Percentiles rank a stretch among this genome's conserved stretches.
phyloP scores from a whole-genome alignment of 805 yeast genomes.

The Saccharomycopsis schoenii region DNA sequence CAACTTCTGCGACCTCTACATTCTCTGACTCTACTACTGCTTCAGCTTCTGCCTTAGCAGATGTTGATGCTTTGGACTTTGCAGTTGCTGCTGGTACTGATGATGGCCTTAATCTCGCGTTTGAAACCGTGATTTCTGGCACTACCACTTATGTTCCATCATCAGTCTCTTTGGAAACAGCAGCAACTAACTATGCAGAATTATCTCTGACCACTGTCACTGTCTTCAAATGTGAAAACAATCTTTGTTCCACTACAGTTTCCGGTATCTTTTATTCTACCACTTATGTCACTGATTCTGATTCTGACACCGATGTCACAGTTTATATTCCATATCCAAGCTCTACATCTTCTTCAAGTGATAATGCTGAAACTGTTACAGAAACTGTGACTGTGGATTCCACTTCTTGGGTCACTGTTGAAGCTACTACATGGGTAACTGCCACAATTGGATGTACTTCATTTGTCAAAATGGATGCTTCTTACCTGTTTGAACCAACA shows the following conservation, averaged over 20 bases:
- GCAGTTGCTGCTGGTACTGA: slow-evolving; percentile 7
- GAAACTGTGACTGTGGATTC: background rate
- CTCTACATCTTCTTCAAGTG: background rate
- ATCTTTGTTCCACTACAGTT: slow-evolving; percentile 16
- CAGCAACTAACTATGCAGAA: slow-evolving; percentile 1
- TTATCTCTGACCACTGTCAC: slow-evolving; percentile 12
- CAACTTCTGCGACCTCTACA: slow-evolving; percentile 18
- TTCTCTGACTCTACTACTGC: slow-evolving; percentile 26
- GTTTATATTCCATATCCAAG: slow-evolving; percentile 16
- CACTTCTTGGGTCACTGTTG: background rate
- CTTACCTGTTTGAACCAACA: background rate
- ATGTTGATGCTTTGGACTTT: background rate
- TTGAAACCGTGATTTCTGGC: slow-evolving; percentile 4
- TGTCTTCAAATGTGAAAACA: slow-evolving; percentile 11
- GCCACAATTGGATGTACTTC: background rate
- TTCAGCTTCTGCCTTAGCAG: background rate
- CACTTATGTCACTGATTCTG: slow-evolving; percentile 13
- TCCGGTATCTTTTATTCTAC: slow-evolving; percentile 16
- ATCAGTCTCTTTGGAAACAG: background rate
- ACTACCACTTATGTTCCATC: slow-evolving; percentile 4
- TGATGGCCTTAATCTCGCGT: slow-evolving; percentile 3
- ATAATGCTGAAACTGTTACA: background rate
- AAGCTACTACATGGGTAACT: background rate
- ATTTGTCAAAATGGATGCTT: background rate
- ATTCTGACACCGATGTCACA: slow-evolving; percentile 14